Base-by-base conservation (phyloP, 2,329 filamentous ascomycete genomes). In the Calonectria crousiana region DNA sequence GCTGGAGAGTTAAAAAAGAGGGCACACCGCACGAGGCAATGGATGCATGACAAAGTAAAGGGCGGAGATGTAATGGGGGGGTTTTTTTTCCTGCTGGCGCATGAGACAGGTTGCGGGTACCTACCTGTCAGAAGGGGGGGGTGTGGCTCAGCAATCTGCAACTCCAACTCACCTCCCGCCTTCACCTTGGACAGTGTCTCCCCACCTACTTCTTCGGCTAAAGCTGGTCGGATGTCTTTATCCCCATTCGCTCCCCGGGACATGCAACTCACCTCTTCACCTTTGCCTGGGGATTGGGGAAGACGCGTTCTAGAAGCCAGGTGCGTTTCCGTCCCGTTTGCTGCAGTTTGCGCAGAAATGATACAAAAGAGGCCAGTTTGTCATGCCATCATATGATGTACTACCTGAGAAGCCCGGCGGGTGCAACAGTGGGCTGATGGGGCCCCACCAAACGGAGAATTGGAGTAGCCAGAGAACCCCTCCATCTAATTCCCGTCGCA, bases 131-230 rank as follows among this genome's bases (percentile, higher is more conserved):
- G n/a, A 62, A 53, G 9, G 14, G 20, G n/a, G 60, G 6, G 16
- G 41, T 76, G 73, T 76, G 75, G 75, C 75, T 72, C 70, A 72
- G 70, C 58, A 71, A 49, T 47, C 53, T 49, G 52, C 64, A 34
- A 38, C 53, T 58, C 30, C 53, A 58, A 34, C 18, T 23, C 38
- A 32, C 56, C 30, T 26, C 30, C 68, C 44, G 23, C 28, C 23
- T 58, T 69, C 71, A 73, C 67, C 67, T 67, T 38, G 30, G 14
- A 26, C 30, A 11, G 28, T n/a, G 34, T 41, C 8, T 41, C 47
- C 65, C 47, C 44, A 36, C 56, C 44, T 36, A 64, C 71, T 32
- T 26, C 71, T 32, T 26, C 56, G 62, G 26, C 26, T 38, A 30
- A 23, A 34, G 28, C 65, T 28, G 44, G 44, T 47, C 36, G 23